A percentile compares a stretch with the other conserved stretches of the same genome.
Conservation (phyloP, 179 eudicot genomes). For the Silene vulgaris region DNA sequence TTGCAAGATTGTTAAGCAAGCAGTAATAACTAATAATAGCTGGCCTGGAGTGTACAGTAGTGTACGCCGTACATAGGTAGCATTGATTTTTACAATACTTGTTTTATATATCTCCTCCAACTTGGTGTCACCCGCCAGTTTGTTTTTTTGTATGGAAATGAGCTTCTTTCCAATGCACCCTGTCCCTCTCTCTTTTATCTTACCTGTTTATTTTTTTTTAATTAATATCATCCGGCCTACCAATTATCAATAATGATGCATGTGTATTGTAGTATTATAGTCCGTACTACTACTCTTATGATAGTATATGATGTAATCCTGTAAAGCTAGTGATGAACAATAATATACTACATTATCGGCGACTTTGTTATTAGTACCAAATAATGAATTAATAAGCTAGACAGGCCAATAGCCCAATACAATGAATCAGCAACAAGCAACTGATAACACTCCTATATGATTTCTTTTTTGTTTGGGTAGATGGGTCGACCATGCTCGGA, state of each 20-base stretch:
- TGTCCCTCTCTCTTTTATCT: neutral
- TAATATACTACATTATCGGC: too few relatives aligned
- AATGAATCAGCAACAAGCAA: too few relatives aligned
- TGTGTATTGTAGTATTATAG: slow-evolving; percentile 26
- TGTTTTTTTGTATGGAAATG: slow-evolving; percentile 20
- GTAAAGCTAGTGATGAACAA: neutral
- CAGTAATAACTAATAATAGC: too few relatives aligned
- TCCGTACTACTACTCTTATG: too few relatives aligned
- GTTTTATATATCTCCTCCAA: neutral
- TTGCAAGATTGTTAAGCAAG: too few relatives aligned
- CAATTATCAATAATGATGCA: slow-evolving; percentile 17
- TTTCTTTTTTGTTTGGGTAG: too few relatives aligned
- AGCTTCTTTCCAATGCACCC: slow-evolving; percentile 25
- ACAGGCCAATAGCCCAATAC: neutral
- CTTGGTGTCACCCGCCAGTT: slow-evolving; percentile 16
- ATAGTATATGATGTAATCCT: neutral
- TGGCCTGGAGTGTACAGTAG: too few relatives aligned
- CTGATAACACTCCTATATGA: too few relatives aligned
- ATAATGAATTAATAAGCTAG: too few relatives aligned
- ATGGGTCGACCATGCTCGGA: neutral
- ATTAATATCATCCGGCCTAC: neutral
- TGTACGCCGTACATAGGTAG: too few relatives aligned
- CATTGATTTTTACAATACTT: too few relatives aligned
- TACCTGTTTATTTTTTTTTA: slow-evolving; percentile 9
- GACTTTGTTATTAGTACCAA: too few relatives aligned